Base-by-base conservation (phyloP, 2,329 filamentous ascomycete genomes). In the Lachnellula willkommii region DNA sequence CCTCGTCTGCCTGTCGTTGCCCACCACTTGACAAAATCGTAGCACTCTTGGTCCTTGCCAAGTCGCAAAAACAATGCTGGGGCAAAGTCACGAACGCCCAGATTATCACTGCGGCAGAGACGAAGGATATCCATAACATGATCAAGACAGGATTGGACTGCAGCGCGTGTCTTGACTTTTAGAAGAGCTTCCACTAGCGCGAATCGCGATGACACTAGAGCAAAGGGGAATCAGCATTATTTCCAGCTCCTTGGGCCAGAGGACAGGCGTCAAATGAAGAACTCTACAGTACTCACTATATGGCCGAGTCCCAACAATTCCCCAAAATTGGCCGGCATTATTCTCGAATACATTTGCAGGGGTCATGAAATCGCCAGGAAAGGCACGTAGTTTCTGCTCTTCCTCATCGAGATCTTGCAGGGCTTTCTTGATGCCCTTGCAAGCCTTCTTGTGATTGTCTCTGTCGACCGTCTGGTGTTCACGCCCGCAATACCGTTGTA, bases 21-120 rank as follows among this genome's bases (percentile, higher is more conserved):
- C 69, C 69, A 79, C 76, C 74, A 79, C 65, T 77, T 79, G 61
- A 77, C 36, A 53, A 78, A 78, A 60, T 77, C 73, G 60, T 77
- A 78, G 63, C 68, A 59, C 70, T 74, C 76, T 61, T 81, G 77
- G 54, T 82, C 78, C 43, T 64, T 68, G 20, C 72, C 71, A 6
- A 82, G 69, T 2, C 77, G 73, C 14, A 83, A 62, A 53, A 75
- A 70, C 9, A 77, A 43, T 0, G 63, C 58, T 0, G 79, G 78
- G 0, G 77, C 56, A 0, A 75, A 20, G 17, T 72, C 45, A 0
- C 77, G 71, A 3, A 78, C 17, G 0, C 73, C 73, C 69, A 78
- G 67, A 55, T 75, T 74, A 60, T 81, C 78, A 11, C 59, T n/a
- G 2, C 74, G 71, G 56, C 70, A 72, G 1, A 81, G 68, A 1